phyloP scores from a whole-genome alignment of 768 basidiomycete genomes.

The Pisolithus marmoratus region DNA sequence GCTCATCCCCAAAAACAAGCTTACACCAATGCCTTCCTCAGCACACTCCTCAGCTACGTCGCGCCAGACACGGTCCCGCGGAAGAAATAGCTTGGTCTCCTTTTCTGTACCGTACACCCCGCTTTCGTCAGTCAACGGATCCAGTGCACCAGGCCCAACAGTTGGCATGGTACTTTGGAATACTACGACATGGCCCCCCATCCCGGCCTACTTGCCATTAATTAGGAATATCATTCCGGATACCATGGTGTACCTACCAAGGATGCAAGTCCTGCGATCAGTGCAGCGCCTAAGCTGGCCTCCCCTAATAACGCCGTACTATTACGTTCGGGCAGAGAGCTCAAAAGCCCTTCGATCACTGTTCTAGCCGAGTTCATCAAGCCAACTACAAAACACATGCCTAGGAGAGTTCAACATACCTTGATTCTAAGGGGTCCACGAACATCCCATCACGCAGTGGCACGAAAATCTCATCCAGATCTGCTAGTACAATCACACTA shows the following conservation, averaged over 20 bases:
- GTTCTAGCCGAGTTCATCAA: conserved; percentile 33
- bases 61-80: conserved; percentile 76
- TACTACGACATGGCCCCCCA: conserved; percentile 71
- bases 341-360: conserved; percentile 62
- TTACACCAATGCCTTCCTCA: conserved; percentile 85
- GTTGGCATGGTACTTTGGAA: conserved; percentile 70
- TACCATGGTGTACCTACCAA: conserved; percentile 45
- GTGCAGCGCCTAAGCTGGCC: conserved; percentile 72
- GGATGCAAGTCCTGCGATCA: conserved; percentile 65
- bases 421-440: conserved; percentile 64
- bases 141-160: conserved; percentile 67
- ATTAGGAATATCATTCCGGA: conserved; percentile 1
- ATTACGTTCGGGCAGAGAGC: conserved; percentile 58
- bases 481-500: conserved; percentile 75
- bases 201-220: conserved; percentile 40
- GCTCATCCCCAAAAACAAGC: conserved; percentile 77
- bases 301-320: conserved; percentile 41
- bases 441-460: conserved; percentile 72
- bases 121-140: conserved; percentile 51
- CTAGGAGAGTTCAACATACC: conserved; percentile 39
- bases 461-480: conserved; percentile 89
- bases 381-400: background rate
- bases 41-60: conserved; percentile 85
- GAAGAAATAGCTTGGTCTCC: conserved; percentile 72
- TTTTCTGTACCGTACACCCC: conserved; percentile 79